Percentiles rank a stretch among this genome's conserved stretches.
These are phyloP conservation scores for Ustilaginoidea virens DNA, from an alignment of 2,329 filamentous ascomycete species.

Conservation along the genomic window DNA sequence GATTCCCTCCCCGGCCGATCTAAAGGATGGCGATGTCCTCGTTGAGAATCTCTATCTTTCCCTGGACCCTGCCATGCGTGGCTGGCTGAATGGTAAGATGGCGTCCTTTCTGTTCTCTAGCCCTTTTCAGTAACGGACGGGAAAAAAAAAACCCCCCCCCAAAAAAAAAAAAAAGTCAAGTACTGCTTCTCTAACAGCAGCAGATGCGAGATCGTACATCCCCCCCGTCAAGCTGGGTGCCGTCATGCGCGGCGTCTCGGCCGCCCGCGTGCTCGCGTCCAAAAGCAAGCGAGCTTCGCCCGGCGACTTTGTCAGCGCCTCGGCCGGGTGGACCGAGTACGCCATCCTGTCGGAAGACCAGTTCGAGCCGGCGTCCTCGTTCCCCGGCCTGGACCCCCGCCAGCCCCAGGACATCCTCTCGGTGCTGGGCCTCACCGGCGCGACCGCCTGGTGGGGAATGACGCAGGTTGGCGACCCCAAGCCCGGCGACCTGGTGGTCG, in stretches of 20 bases:
- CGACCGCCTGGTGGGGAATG: constrained; percentile 68
- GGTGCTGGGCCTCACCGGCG: constrained; percentile 47
- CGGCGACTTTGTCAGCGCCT: constrained; percentile 41
- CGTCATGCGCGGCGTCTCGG: constrained; percentile 48
- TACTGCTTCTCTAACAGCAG: too few relatives aligned
- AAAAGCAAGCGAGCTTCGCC: constrained; percentile 37
- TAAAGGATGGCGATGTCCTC: constrained; percentile 51
- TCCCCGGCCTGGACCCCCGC: constrained; percentile 20
- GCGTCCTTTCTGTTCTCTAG: too few relatives aligned
- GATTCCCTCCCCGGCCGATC: constrained; percentile 32
- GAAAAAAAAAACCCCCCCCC: too few relatives aligned
- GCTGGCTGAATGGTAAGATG: constrained; percentile 54
- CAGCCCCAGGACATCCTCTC: constrained; percentile 44
- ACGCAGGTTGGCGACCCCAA: constrained; percentile 51
- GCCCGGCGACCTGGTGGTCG: constrained; percentile 58
- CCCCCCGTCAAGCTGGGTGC: constrained; percentile 53
- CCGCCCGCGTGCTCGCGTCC: constrained; percentile 46
- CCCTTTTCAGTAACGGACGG: too few relatives aligned
- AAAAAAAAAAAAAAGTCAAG: too few relatives aligned
- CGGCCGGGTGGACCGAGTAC: constrained; percentile 51
- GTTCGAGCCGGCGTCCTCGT: constrained; percentile 23
- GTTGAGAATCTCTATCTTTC: constrained; percentile 47
- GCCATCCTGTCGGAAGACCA: constrained; percentile 39
- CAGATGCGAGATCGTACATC: constrained; percentile 41
- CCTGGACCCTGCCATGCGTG: constrained; percentile 63